Base-by-base conservation (phyloP, 2,329 filamentous ascomycete species). In the Diatrype stigma region DNA sequence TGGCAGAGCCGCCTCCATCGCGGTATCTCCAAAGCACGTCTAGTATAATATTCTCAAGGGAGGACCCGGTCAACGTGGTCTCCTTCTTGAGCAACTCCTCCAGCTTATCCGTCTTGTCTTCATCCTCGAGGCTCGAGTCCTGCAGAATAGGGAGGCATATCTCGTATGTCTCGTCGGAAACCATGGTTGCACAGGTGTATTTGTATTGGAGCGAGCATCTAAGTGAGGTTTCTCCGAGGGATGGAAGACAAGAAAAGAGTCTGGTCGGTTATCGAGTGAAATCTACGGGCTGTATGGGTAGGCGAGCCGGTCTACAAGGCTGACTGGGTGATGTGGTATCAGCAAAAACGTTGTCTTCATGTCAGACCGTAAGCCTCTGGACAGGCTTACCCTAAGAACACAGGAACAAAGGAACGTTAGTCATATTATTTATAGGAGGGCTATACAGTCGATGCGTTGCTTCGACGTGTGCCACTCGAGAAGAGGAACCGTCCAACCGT, bases 61-160 rank as follows among this genome's bases (percentile, higher is more conserved):
- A 81, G 58, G 85, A 76, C 52, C 91, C 93, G 17, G 80, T 81
- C 59, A 97, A 76, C 28, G 77, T 80, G 7, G 90, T 91, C 72
- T 92, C 85, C 60, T 85, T 86, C 70, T 85, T 86, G 63, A 97
- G 78, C 48, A 96, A 78, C 59, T 91, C 88, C 73, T 96, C 92
- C 48, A 96, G 78, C 72, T 83, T 89, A 71, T 97, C 93, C 46
- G 89, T 93, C 77, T 94, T 96, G 66, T 96, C 93, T 72, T 99
- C 94, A 57, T 97, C 94, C 63, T 96, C 90, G 55, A 96, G 78
- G 50, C 80, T 78, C 52, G 84, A 74, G 72, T 96, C 87, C 74
- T 94, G 86, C 57, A 99, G 81, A 66, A 96, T 82, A 48, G 90
- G 89, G 67, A 95, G 83, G 70, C 91, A 96, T 64, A 94, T 82